A percentile compares a stretch with the other conserved stretches of the same genome.
These are phyloP conservation scores for Pseudomassariella vexata DNA, from an alignment of 2,329 filamentous ascomycete species.

Conservation along the genomic window DNA sequence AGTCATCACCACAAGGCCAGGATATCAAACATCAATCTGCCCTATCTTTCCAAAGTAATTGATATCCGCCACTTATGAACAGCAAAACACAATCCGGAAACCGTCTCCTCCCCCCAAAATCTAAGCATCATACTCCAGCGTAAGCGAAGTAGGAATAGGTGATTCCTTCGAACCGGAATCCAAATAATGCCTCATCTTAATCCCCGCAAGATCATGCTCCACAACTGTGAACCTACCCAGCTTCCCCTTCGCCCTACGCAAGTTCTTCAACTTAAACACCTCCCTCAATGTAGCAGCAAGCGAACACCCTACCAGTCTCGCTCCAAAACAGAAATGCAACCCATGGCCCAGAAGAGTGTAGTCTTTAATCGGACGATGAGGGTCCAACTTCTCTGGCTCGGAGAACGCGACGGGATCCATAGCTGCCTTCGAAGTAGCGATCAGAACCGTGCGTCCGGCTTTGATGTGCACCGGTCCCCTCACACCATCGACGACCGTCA, in stretches of 20 bases:
- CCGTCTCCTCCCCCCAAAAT: too few relatives aligned
- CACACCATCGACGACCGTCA: slow-evolving; percentile 35
- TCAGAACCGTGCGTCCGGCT: slow-evolving; percentile 33
- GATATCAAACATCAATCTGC: too few relatives aligned
- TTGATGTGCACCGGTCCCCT: slow-evolving; percentile 40
- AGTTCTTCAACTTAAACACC: slow-evolving; percentile 53
- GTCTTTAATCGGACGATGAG: slow-evolving; percentile 54
- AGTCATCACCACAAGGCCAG: too few relatives aligned
- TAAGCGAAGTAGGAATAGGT: slow-evolving; percentile 7
- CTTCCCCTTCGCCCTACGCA: slow-evolving; percentile 55
- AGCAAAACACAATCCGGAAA: too few relatives aligned
- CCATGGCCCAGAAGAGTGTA: slow-evolving; percentile 63
- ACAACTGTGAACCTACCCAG: slow-evolving; percentile 53
- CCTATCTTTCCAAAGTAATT: too few relatives aligned
- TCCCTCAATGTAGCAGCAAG: slow-evolving; percentile 64
- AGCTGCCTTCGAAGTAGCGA: slow-evolving; percentile 33
- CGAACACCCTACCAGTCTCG: slow-evolving; percentile 53
- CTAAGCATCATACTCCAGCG: slow-evolving; percentile 5
- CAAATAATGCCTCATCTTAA: slow-evolving; percentile 6
- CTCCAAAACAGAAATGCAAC: slow-evolving; percentile 57
- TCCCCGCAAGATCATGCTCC: slow-evolving; percentile 5
- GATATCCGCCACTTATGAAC: too few relatives aligned
- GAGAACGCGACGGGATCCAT: slow-evolving; percentile 56
- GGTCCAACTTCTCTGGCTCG: slow-evolving; percentile 52
- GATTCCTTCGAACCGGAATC: slow-evolving; percentile 8